Percentiles rank a stretch among this genome's conserved stretches.
Conservation (phyloP, 352 stramenopile genomes). For the Pythium guiyangense region DNA sequence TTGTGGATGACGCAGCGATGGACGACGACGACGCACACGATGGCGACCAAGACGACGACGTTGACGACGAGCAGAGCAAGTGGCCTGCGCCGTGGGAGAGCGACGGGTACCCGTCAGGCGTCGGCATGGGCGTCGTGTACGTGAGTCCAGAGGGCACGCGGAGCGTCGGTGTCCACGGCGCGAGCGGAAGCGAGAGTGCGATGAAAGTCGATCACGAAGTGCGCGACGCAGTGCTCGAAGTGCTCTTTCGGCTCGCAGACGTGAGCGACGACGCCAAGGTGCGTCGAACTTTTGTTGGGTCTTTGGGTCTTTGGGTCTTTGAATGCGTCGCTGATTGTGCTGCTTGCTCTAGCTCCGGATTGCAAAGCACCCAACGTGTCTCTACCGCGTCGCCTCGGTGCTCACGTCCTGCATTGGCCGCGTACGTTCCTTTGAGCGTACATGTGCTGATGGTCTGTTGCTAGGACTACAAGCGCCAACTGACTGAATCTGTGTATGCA, state of each 20-base stretch:
- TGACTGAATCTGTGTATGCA: slow-evolving; percentile 10
- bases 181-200: slow-evolving; percentile 29
- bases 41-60: slow-evolving; percentile 23
- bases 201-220: slow-evolving; percentile 71
- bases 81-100: slow-evolving; percentile 80
- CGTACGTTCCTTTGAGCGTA: slow-evolving; percentile 23
- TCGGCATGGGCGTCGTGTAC: slow-evolving; percentile 79
- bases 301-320: background rate
- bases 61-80: slow-evolving; percentile 37
- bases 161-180: slow-evolving; percentile 21
- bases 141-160: slow-evolving; percentile 60
- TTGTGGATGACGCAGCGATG: slow-evolving; percentile 42
- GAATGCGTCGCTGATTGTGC: background rate
- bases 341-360: slow-evolving; percentile 39
- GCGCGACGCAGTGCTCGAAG: slow-evolving; percentile 64
- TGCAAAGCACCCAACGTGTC: slow-evolving; percentile 60
- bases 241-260: slow-evolving; percentile 70
- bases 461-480: background rate
- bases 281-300: background rate
- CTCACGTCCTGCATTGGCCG: slow-evolving; percentile 68
- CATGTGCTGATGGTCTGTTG: background rate
- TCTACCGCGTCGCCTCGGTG: slow-evolving; percentile 42
- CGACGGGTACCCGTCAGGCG: slow-evolving; percentile 53
- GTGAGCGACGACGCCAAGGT: slow-evolving; percentile 57
- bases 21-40: slow-evolving; percentile 54